A percentile compares a stretch with the other conserved stretches of the same genome.
phyloP scores from a whole-genome alignment of 192 early-diverging fungal genomes.

The Coemansia sp. region DNA sequence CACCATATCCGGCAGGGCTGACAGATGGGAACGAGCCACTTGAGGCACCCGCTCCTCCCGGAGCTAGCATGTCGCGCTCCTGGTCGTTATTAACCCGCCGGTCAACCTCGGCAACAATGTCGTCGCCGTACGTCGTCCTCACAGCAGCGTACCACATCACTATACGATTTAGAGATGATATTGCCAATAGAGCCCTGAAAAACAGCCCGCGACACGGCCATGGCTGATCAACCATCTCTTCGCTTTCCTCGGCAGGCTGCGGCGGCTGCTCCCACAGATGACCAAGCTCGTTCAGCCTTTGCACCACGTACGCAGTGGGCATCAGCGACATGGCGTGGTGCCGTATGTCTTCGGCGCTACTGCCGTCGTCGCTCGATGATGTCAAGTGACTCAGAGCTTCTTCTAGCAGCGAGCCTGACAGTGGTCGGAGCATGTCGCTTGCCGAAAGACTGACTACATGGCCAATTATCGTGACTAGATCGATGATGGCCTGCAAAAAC shows the following conservation, averaged over 20 bases:
- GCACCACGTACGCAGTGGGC: conserved; percentile 38
- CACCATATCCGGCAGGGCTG: not conserved
- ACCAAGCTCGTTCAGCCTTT: conserved; percentile 37
- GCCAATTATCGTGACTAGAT: conserved; percentile 42
- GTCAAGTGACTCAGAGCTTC: conserved; percentile 18
- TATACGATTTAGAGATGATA: conserved; percentile 51
- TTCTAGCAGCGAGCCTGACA: conserved; percentile 23
- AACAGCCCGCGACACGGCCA: conserved; percentile 50
- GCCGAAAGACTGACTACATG: conserved; percentile 26
- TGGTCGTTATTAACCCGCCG: not conserved
- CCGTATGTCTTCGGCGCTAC: conserved; percentile 18
- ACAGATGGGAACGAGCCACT: not conserved
- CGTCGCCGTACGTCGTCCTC: conserved; percentile 39
- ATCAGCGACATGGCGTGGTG: conserved; percentile 18
- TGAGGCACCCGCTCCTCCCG: not conserved
- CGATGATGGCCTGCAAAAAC: conserved; percentile 42
- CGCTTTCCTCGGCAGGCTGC: not conserved
- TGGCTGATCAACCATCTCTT: conserved; percentile 5
- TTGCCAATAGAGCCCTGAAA: conserved; percentile 40
- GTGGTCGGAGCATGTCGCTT: conserved; percentile 39
- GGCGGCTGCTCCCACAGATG: conserved; percentile 34
- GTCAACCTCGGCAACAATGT: conserved; percentile 32
- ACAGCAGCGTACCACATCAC: conserved; percentile 45
- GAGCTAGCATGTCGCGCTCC: not conserved
- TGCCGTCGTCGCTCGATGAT: not conserved